These are phyloP conservation scores for Cetradonia linearis DNA, from an alignment of 495 filamentous ascomycete genomes.

Conservation along the genomic window DNA sequence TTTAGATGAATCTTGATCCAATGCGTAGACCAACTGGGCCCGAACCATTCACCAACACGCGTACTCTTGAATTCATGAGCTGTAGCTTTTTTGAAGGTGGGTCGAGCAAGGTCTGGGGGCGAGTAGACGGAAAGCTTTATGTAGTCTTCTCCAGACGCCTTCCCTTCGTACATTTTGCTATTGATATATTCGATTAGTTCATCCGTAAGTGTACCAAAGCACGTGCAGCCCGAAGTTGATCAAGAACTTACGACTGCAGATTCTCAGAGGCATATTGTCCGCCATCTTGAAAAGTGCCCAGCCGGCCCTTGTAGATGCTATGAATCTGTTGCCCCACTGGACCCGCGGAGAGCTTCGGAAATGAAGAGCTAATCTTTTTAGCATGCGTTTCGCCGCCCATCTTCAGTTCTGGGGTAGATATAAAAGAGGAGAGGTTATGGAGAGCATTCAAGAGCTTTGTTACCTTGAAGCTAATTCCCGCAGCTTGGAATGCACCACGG, in stretches of 20 bases:
- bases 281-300: constrained; percentile 63
- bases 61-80: constrained; percentile 70
- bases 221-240: neutral
- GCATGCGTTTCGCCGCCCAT: constrained; percentile 37
- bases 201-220: neutral
- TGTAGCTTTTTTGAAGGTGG: constrained; percentile 82
- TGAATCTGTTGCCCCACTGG: constrained; percentile 78
- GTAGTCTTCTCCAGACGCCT: constrained; percentile 57
- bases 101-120: constrained; percentile 65
- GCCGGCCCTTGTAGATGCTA: constrained; percentile 75
- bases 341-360: constrained; percentile 48
- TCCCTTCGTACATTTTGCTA: constrained; percentile 68
- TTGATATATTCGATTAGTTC: constrained; percentile 14
- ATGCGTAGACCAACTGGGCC: constrained; percentile 96
- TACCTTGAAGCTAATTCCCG: constrained; percentile 1
- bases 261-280: constrained; percentile 78
- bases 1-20: constrained; percentile 82
- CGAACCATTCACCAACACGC: constrained; percentile 66
- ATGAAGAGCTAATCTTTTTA: constrained; percentile 19
- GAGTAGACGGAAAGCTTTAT: constrained; percentile 84
- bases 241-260: constrained; percentile 47
- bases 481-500: neutral
- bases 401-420: constrained; percentile 1
- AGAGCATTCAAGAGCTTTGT: neutral
- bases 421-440: neutral